Evolutionary conservation across 164 flowering plant genomes (phyloP), one percentile per base, ranked within the genome.

Genomic region (Vitis rotundifolia): DNA sequence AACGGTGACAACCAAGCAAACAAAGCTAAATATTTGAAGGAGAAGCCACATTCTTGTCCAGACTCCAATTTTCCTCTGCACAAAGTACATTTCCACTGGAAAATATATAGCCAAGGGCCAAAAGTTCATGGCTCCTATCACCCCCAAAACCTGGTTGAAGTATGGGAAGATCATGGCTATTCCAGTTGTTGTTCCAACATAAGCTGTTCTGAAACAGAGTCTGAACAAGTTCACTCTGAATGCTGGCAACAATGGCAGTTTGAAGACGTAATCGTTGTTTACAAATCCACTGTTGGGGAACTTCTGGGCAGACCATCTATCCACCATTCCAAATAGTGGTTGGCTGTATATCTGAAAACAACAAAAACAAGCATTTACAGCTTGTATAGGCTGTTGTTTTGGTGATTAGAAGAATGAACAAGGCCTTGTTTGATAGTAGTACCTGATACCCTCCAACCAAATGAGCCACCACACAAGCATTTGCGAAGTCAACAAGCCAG

Each of bases 381-480:
- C 19, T 15, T 15, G 22, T n/a, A 26, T 31, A 16, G 11, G 29
- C 44, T 37, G 22, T 15, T 16, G 61, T 59, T 59, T 15, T 59
- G 19, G 4, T 59, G 13, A 59, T n/a, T 5, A 5, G 29, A 26
- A 19, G 18, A 22, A 15, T 22, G 12, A 16, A 59, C 19, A 59
- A 8, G 22, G 16, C 8, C 19, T 11, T 2, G 65, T 31, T 15
- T 13, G 22, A 31, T 47, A 56, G 55, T 29, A 63, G 56, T 77
- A 89, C 94, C 91, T 90, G 94, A 79, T 90, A 90, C 16, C 86
- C 92, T 62, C 94, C 92, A 19, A 85, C 75, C 0, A 89, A 82
- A 72, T 89, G 93, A 64, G 87, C 71, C 57, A 81, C 75, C 3
- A 89, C 69, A 70, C 88, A 87, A 18, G 84, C 89, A 71, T 89